Percentiles rank a stretch among this genome's conserved stretches.
Conservation (phyloP, 805 yeast genomes). For the Myxozyma melibiosi region DNA sequence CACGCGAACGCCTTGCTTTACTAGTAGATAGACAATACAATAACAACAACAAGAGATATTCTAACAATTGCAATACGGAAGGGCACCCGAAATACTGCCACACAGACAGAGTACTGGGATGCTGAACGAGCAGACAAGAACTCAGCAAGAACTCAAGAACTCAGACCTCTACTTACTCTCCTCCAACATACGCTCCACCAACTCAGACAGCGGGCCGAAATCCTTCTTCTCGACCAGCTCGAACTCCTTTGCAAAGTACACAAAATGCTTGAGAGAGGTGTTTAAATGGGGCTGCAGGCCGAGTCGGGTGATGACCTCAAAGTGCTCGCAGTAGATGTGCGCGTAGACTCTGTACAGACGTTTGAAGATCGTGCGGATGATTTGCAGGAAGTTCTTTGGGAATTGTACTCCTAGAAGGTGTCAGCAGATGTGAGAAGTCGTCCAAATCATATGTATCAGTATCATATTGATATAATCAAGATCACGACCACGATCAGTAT, state of each 20-base stretch:
- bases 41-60: not conserved
- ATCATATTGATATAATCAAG: no score
- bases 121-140: no score
- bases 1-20: not conserved
- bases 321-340: conserved; percentile 96
- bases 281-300: conserved; percentile 91
- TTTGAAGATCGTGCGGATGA: conserved; percentile 84
- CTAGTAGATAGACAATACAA: not conserved
- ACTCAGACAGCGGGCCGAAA: conserved; percentile 87
- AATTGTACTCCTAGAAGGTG: conserved; percentile 60
- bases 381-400: conserved; percentile 76
- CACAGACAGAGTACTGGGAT: no score
- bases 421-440: no score
- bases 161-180: conserved; percentile 7
- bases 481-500: no score
- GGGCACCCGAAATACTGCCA: no score
- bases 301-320: conserved; percentile 89
- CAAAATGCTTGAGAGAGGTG: conserved; percentile 92
- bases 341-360: conserved; percentile 93
- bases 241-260: conserved; percentile 83
- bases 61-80: no score
- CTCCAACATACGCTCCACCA: conserved; percentile 67
- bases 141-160: not conserved
- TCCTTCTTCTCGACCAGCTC: conserved; percentile 75
- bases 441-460: no score